These are phyloP conservation scores for Lasiosphaeriaceae sp. DNA, from an alignment of 495 filamentous ascomycete genomes.

Conservation along the genomic window DNA sequence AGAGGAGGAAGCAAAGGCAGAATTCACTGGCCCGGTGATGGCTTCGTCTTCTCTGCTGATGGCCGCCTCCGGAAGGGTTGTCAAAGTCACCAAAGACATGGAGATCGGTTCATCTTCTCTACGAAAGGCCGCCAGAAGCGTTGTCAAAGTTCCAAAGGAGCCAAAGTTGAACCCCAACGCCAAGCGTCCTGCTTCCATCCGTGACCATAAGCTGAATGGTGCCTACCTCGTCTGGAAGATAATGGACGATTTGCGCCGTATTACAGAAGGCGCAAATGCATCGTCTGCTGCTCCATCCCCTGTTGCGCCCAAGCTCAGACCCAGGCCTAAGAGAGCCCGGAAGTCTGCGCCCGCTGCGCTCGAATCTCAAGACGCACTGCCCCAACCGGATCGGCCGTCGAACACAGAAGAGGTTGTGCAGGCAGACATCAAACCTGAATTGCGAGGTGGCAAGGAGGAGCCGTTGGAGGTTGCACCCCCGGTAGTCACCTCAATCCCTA, in stretches of 20 bases:
- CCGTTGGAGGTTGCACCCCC: too few relatives aligned
- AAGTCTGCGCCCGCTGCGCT: slow-evolving; percentile 23
- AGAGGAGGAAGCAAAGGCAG: not conserved
- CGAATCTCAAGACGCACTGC: not conserved
- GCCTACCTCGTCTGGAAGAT: slow-evolving; percentile 34
- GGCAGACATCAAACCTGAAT: not conserved
- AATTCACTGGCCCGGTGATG: too few relatives aligned
- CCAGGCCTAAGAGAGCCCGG: slow-evolving; percentile 23
- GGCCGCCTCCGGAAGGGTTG: too few relatives aligned
- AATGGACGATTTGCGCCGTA: slow-evolving; percentile 17
- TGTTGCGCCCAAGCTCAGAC: not conserved
- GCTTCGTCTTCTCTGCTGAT: too few relatives aligned
- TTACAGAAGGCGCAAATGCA: slow-evolving; percentile 11
- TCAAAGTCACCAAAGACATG: too few relatives aligned
- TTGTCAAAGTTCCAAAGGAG: slow-evolving; percentile 5
- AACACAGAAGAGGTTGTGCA: too few relatives aligned
- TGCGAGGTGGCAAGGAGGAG: too few relatives aligned
- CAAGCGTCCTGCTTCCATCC: slow-evolving; percentile 30
- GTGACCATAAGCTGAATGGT: slow-evolving; percentile 34
- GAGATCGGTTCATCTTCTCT: too few relatives aligned
- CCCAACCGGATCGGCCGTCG: too few relatives aligned
- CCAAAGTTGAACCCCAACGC: slow-evolving; percentile 28
- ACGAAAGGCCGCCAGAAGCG: not conserved
- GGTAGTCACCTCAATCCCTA: not conserved
- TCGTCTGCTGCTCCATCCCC: slow-evolving; percentile 7